phyloP scores from a whole-genome alignment of 352 stramenopile species.

The Saprolegnia diclina region DNA sequence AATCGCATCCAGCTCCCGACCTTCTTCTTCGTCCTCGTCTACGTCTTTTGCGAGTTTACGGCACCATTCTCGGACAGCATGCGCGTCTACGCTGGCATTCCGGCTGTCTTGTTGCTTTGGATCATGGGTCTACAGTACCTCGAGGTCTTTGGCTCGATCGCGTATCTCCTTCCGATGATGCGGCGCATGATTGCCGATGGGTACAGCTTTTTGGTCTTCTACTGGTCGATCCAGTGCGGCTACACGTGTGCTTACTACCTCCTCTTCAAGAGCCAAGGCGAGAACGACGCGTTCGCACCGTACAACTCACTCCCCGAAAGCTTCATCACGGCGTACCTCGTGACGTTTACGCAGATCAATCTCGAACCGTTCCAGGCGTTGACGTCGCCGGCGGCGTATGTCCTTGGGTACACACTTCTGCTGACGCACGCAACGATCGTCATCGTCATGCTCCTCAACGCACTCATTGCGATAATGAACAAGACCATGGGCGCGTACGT shows the following conservation, averaged over 20 bases:
- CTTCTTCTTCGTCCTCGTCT: neutral
- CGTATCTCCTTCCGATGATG: slow-evolving; percentile 24
- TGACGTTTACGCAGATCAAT: slow-evolving; percentile 4
- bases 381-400: neutral
- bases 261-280: slow-evolving; percentile 1
- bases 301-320: neutral
- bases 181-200: slow-evolving; percentile 2
- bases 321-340: slow-evolving; percentile 22
- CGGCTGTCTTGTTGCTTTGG: neutral
- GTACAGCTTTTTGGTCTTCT: slow-evolving; percentile 18
- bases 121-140: slow-evolving; percentile 5
- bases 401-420: neutral
- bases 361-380: slow-evolving; percentile 3
- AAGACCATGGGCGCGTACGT: slow-evolving; percentile 7
- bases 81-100: neutral
- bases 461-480: slow-evolving; percentile 13
- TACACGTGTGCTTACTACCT: slow-evolving; percentile 12
- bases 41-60: neutral
- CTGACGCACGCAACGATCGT: slow-evolving; percentile 1
- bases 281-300: neutral
- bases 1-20: slow-evolving; percentile 1
- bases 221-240: neutral
- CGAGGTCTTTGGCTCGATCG: neutral
- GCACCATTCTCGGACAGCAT: neutral
- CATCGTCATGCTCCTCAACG: slow-evolving; percentile 13